Conservation (phyloP, 352 stramenopile genomes). For the Phytophthora pini region DNA sequence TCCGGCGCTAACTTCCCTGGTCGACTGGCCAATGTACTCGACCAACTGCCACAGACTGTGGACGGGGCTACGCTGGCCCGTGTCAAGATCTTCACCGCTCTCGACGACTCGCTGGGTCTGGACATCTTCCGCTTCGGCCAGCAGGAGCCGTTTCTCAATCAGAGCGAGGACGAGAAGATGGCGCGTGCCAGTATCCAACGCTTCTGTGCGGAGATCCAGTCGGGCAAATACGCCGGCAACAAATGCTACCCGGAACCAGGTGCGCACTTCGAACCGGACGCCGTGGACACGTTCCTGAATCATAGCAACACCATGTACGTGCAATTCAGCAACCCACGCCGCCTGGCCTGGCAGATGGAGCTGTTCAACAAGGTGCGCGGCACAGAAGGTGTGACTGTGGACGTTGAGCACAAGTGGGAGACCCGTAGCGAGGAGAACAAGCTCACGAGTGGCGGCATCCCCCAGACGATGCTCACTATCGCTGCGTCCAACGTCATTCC, state of each 20-base stretch:
- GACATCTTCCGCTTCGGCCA: slow-evolving; percentile 89
- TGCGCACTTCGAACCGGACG: slow-evolving; percentile 61
- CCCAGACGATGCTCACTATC: slow-evolving; percentile 89
- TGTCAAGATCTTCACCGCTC: slow-evolving; percentile 92
- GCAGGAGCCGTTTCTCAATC: slow-evolving; percentile 76
- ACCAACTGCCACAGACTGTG: slow-evolving; percentile 70
- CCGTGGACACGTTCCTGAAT: slow-evolving; percentile 69
- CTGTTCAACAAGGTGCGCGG: slow-evolving; percentile 68
- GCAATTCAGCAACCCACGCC: slow-evolving; percentile 82
- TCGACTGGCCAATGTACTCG: slow-evolving; percentile 72
- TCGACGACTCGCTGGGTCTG: slow-evolving; percentile 85
- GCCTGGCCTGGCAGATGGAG: slow-evolving; percentile 73
- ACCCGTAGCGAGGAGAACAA: slow-evolving; percentile 86
- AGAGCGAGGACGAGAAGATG: slow-evolving; percentile 61
- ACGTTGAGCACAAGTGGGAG: slow-evolving; percentile 88
- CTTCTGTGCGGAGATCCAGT: slow-evolving; percentile 79
- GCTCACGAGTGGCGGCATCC: slow-evolving; percentile 47
- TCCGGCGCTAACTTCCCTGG: slow-evolving; percentile 80
- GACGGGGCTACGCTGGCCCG: slow-evolving; percentile 71
- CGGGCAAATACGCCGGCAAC: slow-evolving; percentile 68
- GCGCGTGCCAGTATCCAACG: slow-evolving; percentile 64
- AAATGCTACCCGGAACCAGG: slow-evolving; percentile 59
- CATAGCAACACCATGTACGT: slow-evolving; percentile 86
- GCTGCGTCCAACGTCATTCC: slow-evolving; percentile 84
- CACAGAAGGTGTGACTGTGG: slow-evolving; percentile 77